A percentile compares a stretch with the other conserved stretches of the same genome.
These are phyloP conservation scores for Claviceps lovelessii DNA, from an alignment of 2,329 filamentous ascomycete species.

Conservation along the genomic window DNA sequence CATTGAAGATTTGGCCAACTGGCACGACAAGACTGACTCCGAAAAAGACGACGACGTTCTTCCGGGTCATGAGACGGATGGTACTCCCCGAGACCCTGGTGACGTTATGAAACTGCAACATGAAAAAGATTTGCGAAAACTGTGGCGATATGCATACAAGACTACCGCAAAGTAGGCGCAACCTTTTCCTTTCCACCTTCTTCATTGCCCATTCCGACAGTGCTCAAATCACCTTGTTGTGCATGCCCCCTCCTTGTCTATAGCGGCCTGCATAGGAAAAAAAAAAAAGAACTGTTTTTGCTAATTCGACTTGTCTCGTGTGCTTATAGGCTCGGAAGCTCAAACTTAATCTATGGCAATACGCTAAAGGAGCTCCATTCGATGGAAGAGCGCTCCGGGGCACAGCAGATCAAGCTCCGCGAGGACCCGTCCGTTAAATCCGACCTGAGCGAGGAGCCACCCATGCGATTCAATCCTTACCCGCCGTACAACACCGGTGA, in stretches of 20 bases:
- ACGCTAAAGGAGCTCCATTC: slow-evolving; percentile 34
- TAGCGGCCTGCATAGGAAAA: not conserved
- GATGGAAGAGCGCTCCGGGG: slow-evolving; percentile 22
- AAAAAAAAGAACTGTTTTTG: not conserved
- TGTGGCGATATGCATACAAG: slow-evolving; percentile 26
- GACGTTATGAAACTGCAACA: slow-evolving; percentile 21
- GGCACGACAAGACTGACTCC: slow-evolving; percentile 21
- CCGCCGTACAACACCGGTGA: slow-evolving; percentile 50
- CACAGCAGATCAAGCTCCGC: slow-evolving; percentile 17
- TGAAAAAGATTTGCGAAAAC: slow-evolving; percentile 29
- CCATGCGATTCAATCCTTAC: slow-evolving; percentile 54
- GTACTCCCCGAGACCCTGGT: slow-evolving; percentile 18
- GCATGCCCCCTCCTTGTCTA: not conserved
- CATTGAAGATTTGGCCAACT: slow-evolving; percentile 21
- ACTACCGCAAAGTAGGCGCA: slow-evolving; percentile 23
- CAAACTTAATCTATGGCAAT: slow-evolving; percentile 42
- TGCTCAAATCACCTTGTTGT: too few relatives aligned
- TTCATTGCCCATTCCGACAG: not conserved
- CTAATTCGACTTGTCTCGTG: not conserved
- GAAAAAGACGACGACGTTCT: slow-evolving; percentile 22
- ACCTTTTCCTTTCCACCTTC: not conserved
- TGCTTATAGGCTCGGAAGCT: slow-evolving; percentile 24
- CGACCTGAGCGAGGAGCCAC: slow-evolving; percentile 30
- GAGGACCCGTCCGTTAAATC: slow-evolving; percentile 20
- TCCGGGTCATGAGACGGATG: slow-evolving; percentile 23